Base-by-base conservation (phyloP, 1,284 basidiomycete species). In the Cryptococcus sp. region DNA sequence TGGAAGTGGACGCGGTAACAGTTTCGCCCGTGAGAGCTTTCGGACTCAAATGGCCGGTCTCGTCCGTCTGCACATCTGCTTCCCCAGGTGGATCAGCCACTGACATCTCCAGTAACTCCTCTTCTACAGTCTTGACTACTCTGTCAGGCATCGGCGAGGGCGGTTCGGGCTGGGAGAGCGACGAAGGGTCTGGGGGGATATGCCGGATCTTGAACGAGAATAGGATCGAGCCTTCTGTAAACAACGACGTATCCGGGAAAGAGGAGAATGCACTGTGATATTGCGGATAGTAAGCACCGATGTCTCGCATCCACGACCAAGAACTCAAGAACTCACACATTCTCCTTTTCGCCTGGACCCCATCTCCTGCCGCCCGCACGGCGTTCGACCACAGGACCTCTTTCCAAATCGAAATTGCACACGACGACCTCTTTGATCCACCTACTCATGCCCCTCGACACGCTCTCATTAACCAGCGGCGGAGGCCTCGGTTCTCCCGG, bases 181-280 rank as follows among this genome's bases (percentile, higher is more conserved):
- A 60, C 2, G 59, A 52, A 13, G 69, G 68, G 38, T 74, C 69
- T 5, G 74, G 72, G 1, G 72, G 71, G 4, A 76, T 89, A 85
- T 77, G 91, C 82, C 78, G 68, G 53, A 79, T 78, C 60, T 80
- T 80, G 74, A 79, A 80, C 1, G 71, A 73, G 65, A 79, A 80
- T 22, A 77, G 65, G 27, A 80, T 73, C 5, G 69, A 69, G 2
- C 79, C 80, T 60, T 81, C 80, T 50, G 89, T 86, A 59, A 90
- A 90, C 54, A 90, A 86, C 0, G 86, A 80, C 0, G 91, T 93
- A 70, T 97, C 94, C 0, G 95, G 95, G 70, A 99, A 93, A 0
- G 92, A 87, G 0, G 91, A 93, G 79, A 98, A 98, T 5, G 93
- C 92, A 56, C 93, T 93, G 59, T 57, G 58, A 16, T 11, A 38